Base-by-base conservation (phyloP, 805 yeast species). In the Nakazawaea populi region DNA sequence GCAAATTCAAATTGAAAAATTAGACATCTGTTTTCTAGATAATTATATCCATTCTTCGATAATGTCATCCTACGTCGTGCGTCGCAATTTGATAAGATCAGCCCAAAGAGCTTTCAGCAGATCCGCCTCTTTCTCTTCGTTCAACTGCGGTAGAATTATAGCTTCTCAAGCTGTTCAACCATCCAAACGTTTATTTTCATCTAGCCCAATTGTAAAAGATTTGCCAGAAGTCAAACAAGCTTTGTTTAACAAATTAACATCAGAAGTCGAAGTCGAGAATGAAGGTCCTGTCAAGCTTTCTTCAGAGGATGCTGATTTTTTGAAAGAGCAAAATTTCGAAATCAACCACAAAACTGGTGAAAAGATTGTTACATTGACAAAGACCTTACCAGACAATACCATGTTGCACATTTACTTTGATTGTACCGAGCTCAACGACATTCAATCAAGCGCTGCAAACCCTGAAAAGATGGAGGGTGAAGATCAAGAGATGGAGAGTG, bases 371-470 rank as follows among this genome's bases (percentile, higher is more conserved):
- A 29, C 44, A 7, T 44, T 54, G 42, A 37, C 46, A 28, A 52
- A 52, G 34, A 30, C 27, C 8, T 18, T 52, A 36, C 39, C 39
- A 30, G 47, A 47, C 14, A 44, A 46, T 34, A 11, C 10, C 12
- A 49, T 31, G 24, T 37, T 49, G 37, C 39, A 43, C 24, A 42
- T 54, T 24, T 43, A 44, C 24, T 54, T 54, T 40, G 56, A 54
- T 38, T 44, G 51, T 28, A 44, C 52, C 10, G 52, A 49, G 24
- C 36, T 49, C 18, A 49, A 49, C 42, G 52, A 49, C 11, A 41
- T 49, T 8, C 47, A 49, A 27, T 12, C 42, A 27, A 37, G 30
- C 6, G 36, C 42, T n/a, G 8, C 18, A 12, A 39, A 32, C 40
- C 29, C 34, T n/a, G 30, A 43, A 29, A 24, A 39, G 18, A n/a